Conservation (phyloP, 176 grass and related monocot genomes). For the Phoenix dactylifera region DNA sequence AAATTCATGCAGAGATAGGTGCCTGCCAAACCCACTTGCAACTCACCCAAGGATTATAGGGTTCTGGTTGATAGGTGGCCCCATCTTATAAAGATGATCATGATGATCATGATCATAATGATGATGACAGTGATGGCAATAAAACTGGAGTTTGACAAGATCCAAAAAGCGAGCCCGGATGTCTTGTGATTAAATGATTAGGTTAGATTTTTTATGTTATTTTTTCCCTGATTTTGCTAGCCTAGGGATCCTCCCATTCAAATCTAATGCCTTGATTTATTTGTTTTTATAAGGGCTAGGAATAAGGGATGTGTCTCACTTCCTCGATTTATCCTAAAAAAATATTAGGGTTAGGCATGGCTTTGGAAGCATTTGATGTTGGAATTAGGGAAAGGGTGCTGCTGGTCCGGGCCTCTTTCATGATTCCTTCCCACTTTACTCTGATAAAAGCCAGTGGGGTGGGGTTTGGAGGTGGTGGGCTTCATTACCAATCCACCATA, state of each 20-base stretch:
- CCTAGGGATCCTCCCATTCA: constrained; percentile 6
- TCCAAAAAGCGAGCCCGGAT: constrained; percentile 1
- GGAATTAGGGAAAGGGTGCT: background rate
- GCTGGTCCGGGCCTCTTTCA: constrained; percentile 11
- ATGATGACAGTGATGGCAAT: too few species aligned
- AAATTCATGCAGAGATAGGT: too few species aligned
- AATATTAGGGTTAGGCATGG: too few species aligned
- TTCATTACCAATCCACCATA: too few species aligned
- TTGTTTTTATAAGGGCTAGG: too few species aligned
- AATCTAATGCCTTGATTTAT: too few species aligned
- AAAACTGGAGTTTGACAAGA: background rate
- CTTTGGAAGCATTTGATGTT: background rate
- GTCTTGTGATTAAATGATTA: constrained; percentile 5
- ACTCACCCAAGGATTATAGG: too few species aligned
- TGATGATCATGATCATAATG: background rate
- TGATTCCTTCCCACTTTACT: constrained; percentile 46
- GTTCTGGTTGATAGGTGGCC: too few species aligned
- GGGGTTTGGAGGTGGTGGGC: constrained; percentile 9
- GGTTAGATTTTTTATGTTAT: background rate
- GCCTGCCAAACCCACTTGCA: too few species aligned
- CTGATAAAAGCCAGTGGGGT: constrained; percentile 18
- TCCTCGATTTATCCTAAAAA: too few species aligned
- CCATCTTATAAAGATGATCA: background rate
- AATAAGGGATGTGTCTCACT: too few species aligned
- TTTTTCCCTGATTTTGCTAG: background rate